phyloP scores from a whole-genome alignment of 345 rosid species.

The Eucalyptus shirleyi region DNA sequence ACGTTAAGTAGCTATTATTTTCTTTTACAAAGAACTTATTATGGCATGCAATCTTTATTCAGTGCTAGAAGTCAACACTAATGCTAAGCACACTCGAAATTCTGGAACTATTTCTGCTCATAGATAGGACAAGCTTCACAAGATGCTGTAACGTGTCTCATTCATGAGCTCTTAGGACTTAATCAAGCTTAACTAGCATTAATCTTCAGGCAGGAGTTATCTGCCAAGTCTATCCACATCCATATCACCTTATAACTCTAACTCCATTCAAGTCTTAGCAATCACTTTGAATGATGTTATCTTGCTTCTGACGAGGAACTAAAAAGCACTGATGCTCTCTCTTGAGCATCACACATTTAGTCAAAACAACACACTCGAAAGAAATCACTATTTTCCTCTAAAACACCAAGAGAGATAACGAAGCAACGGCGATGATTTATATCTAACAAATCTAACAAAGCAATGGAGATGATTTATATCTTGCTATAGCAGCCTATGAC shows the following conservation, averaged over 20 bases:
- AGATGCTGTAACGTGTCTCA: not conserved
- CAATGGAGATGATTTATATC: not conserved
- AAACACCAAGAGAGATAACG: not conserved
- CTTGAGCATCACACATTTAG: not conserved
- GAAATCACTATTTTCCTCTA: not conserved
- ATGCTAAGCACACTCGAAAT: not conserved
- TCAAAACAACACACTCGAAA: not conserved
- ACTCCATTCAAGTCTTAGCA: not conserved
- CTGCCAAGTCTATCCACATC: not conserved
- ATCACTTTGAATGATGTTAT: not conserved
- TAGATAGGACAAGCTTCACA: not conserved
- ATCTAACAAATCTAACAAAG: not conserved
- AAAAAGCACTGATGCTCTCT: not conserved
- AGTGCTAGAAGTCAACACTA: not conserved
- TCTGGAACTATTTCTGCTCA: not conserved
- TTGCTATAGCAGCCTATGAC: not conserved
- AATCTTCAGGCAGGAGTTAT: not conserved
- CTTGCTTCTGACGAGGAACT: not conserved
- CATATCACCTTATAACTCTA: not conserved
- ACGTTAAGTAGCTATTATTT: not conserved
- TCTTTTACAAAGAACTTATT: not conserved
- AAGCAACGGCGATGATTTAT: not conserved
- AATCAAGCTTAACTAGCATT: not conserved
- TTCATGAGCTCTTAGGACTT: not conserved
- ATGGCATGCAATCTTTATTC: not conserved